Conservation (phyloP, 2,329 filamentous ascomycete genomes). For the Arachnomyces sp. region DNA sequence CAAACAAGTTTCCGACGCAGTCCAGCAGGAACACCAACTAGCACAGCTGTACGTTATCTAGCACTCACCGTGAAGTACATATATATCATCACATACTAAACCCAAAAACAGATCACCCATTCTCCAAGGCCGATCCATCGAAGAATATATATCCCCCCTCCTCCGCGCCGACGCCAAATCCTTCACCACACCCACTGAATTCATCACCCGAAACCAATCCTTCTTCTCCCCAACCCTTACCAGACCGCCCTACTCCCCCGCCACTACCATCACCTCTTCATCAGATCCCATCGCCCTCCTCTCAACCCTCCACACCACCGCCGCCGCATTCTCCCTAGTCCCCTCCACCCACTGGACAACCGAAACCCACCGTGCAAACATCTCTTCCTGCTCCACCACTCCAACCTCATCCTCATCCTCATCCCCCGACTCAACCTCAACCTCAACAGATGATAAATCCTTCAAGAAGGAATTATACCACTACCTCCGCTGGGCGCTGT, state of each 20-base stretch:
- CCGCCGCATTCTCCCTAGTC: conserved; percentile 35
- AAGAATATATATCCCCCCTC: conserved; percentile 43
- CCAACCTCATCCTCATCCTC: conserved; percentile 12
- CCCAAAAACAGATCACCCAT: conserved; percentile 19
- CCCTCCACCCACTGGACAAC: conserved; percentile 33
- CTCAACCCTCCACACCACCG: conserved; percentile 35
- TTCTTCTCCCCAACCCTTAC: conserved; percentile 44
- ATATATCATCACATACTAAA: conserved; percentile 5
- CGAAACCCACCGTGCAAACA: conserved; percentile 32
- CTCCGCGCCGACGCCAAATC: conserved; percentile 49
- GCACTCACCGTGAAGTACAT: background rate
- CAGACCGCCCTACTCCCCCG: conserved; percentile 19
- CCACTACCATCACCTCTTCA: conserved; percentile 10
- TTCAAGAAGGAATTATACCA: conserved; percentile 43
- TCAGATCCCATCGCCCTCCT: conserved; percentile 20
- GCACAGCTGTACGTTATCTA: conserved; percentile 23
- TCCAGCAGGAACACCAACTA: conserved; percentile 15
- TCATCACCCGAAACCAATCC: conserved; percentile 47
- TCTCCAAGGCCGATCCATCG: conserved; percentile 28
- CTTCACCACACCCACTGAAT: conserved; percentile 49
- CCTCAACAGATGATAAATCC: conserved; percentile 23
- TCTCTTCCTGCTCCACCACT: conserved; percentile 25
- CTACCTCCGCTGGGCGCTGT: conserved; percentile 50
- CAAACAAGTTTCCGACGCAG: conserved; percentile 22
- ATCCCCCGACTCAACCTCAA: conserved; percentile 17